Percentiles rank a stretch among this genome's conserved stretches.
These are phyloP conservation scores for Colletotrichum gloeosporioides DNA, from an alignment of 2,329 filamentous ascomycete genomes.

Conservation along the genomic window DNA sequence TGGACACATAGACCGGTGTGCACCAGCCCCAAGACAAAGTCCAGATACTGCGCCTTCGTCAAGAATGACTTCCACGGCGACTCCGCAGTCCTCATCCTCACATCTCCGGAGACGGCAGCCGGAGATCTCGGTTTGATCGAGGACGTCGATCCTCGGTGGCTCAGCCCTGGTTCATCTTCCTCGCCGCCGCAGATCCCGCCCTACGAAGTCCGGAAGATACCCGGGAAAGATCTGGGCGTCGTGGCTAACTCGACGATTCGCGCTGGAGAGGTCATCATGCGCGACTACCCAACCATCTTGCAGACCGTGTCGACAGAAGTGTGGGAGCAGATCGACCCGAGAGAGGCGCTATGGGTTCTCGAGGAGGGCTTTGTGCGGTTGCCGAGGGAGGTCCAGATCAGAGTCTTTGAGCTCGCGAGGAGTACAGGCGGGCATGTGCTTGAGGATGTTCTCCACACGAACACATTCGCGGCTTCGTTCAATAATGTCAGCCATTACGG, in stretches of 20 bases:
- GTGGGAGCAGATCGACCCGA: constrained; percentile 22
- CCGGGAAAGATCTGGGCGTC: constrained; percentile 35
- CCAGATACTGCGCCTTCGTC: constrained; percentile 18
- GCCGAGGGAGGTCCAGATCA: constrained; percentile 22
- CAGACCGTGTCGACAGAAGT: constrained; percentile 26
- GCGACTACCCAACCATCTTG: constrained; percentile 31
- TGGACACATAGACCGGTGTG: constrained; percentile 22
- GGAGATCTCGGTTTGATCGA: not conserved
- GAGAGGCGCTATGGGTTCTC: constrained; percentile 29
- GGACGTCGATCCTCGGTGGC: not conserved
- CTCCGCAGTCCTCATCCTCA: constrained; percentile 12
- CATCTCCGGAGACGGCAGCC: constrained; percentile 9
- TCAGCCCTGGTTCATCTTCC: not conserved
- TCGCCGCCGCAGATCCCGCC: not conserved
- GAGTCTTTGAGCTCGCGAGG: constrained; percentile 31
- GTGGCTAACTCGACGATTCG: constrained; percentile 34
- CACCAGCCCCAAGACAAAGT: not conserved
- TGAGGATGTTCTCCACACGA: constrained; percentile 38
- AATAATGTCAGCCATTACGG: constrained; percentile 29
- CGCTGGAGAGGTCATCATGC: constrained; percentile 35
- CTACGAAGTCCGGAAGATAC: constrained; percentile 30
- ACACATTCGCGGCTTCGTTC: constrained; percentile 34
- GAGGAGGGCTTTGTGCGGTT: constrained; percentile 32
- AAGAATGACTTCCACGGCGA: constrained; percentile 13
- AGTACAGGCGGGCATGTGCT: constrained; percentile 34